Evolutionary conservation across 495 filamentous ascomycete genomes (phyloP).

Genomic region (Usnea hakonensis): DNA sequence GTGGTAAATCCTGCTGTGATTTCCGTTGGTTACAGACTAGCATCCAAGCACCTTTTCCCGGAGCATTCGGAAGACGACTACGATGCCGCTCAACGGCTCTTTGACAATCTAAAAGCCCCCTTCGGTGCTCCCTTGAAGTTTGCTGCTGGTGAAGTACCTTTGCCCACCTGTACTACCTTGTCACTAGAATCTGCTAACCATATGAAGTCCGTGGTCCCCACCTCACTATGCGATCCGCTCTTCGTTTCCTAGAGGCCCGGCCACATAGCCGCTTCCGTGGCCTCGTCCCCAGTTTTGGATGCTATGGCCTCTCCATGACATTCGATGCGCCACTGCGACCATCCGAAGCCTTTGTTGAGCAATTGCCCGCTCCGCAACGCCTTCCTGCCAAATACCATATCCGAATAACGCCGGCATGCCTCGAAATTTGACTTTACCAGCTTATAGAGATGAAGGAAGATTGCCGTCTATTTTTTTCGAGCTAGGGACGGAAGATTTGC

Average conservation of each 20-base stretch:
- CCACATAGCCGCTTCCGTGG: constrained; percentile 35
- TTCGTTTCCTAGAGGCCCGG: constrained; percentile 37
- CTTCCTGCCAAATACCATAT: constrained; percentile 36
- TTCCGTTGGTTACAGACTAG: constrained; percentile 52
- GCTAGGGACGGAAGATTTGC: constrained; percentile 44
- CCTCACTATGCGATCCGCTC: constrained; percentile 35
- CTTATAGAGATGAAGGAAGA: not conserved
- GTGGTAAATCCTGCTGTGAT: constrained; percentile 37
- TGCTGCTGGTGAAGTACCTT: constrained; percentile 25
- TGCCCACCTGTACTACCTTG: no score
- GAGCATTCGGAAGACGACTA: constrained; percentile 44
- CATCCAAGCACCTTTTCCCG: constrained; percentile 52
- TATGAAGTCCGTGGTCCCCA: constrained; percentile 39
- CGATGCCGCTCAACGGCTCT: constrained; percentile 45
- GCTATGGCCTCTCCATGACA: constrained; percentile 40
- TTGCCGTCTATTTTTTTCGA: constrained; percentile 47
- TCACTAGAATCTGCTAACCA: not conserved
- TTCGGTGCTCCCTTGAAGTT: constrained; percentile 27
- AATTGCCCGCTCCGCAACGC: constrained; percentile 35
- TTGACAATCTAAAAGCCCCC: constrained; percentile 34
- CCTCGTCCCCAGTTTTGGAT: constrained; percentile 42
- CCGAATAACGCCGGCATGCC: constrained; percentile 31
- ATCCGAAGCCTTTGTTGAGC: constrained; percentile 29
- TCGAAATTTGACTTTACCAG: constrained; percentile 35
- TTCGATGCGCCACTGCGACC: constrained; percentile 25